Conservation (phyloP, 257 asterid genomes). For the Scutellaria minor region DNA sequence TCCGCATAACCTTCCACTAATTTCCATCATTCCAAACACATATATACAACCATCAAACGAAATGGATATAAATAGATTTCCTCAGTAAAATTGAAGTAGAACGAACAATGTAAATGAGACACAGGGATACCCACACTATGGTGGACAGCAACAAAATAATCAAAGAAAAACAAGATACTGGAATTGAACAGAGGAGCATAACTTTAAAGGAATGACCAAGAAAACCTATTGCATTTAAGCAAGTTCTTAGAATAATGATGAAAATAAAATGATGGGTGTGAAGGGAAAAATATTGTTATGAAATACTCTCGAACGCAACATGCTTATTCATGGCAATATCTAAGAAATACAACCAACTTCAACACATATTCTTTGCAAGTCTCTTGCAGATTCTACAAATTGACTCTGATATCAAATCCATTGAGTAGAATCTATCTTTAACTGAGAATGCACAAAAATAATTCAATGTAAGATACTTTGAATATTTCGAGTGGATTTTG, state of each 20-base stretch:
- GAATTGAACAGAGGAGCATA: background rate
- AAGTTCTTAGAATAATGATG: background rate
- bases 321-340: background rate
- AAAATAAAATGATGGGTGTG: background rate
- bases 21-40: constrained; percentile 7
- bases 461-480: background rate
- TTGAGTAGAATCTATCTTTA: background rate
- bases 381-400: background rate
- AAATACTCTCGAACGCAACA: too few species aligned
- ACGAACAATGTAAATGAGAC: background rate
- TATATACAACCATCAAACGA: constrained; percentile 6
- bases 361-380: background rate
- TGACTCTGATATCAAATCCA: background rate
- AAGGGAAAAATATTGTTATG: background rate
- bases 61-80: background rate
- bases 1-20: background rate
- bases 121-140: too few species aligned
- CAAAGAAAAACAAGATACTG: constrained; percentile 12
- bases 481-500: background rate
- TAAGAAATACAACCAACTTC: background rate
- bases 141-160: background rate
- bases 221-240: background rate
- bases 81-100: constrained; percentile 1
- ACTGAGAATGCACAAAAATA: constrained; percentile 22
- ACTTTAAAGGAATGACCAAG: constrained; percentile 12